phyloP scores from a whole-genome alignment of 805 yeast genomes.

The Hanseniaspora clermontiae region DNA sequence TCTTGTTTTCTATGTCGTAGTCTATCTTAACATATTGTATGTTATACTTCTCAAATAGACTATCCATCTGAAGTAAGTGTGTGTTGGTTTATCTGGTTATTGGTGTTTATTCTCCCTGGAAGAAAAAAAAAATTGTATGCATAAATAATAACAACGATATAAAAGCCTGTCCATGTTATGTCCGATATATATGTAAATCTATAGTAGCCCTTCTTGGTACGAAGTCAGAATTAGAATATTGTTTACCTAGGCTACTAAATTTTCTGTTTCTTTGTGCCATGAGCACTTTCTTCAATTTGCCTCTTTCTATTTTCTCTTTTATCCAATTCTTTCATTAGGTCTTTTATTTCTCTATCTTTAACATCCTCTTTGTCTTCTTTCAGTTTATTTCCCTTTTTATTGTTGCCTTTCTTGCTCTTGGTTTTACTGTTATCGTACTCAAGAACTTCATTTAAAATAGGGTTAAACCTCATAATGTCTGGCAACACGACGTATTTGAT shows the following conservation, averaged over 20 bases:
- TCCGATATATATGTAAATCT: background rate
- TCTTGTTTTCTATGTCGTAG: background rate
- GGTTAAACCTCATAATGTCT: constrained; percentile 12
- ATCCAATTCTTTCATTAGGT: background rate
- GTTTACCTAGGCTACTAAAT: too few species aligned
- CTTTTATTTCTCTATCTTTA: background rate
- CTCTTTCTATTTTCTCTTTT: constrained; percentile 1
- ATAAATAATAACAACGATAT: background rate
- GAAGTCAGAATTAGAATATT: too few species aligned
- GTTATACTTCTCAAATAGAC: background rate
- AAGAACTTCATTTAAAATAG: background rate
- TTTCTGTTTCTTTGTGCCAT: background rate
- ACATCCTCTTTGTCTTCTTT: background rate
- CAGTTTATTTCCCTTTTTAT: background rate
- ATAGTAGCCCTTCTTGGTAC: background rate
- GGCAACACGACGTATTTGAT: constrained; percentile 8
- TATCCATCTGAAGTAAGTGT: background rate
- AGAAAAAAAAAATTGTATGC: background rate
- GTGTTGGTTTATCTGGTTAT: background rate
- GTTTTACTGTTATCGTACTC: background rate
- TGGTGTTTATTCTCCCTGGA: background rate
- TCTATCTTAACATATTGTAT: background rate
- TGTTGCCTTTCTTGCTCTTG: background rate
- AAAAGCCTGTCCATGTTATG: background rate
- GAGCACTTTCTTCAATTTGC: background rate